These are phyloP conservation scores for Claviceps monticola DNA, from an alignment of 2,329 filamentous ascomycete genomes.

Conservation along the genomic window DNA sequence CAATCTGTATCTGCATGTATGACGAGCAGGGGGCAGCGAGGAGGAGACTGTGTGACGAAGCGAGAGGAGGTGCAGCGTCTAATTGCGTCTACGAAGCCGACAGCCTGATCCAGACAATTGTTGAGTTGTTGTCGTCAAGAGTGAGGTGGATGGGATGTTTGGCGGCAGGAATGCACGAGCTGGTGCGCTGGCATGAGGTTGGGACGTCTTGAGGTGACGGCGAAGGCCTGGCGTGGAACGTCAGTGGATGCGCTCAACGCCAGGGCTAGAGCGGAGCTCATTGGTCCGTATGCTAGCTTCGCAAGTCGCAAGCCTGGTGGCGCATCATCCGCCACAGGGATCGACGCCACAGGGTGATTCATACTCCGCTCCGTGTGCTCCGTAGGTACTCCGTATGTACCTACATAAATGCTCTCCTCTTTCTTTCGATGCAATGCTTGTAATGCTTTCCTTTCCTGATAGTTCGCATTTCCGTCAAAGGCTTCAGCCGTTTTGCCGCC, in stretches of 20 bases:
- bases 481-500: no score
- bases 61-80: neutral
- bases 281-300: neutral
- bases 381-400: no score
- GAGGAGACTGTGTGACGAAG: neutral
- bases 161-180: conserved; percentile 1
- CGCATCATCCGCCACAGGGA: no score
- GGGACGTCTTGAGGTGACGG: neutral
- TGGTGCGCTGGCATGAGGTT: conserved; percentile 1
- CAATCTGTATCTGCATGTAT: neutral
- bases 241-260: no score
- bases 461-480: no score
- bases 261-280: neutral
- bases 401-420: no score
- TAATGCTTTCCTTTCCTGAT: no score
- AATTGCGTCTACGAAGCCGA: neutral
- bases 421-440: no score
- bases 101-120: conserved; percentile 1
- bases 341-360: no score
- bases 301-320: neutral
- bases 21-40: conserved; percentile 1
- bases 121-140: neutral
- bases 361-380: no score
- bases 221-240: neutral
- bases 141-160: neutral